These are phyloP conservation scores for Vitellaria paradoxa DNA, from an alignment of 179 eudicot species.

Conservation along the genomic window DNA sequence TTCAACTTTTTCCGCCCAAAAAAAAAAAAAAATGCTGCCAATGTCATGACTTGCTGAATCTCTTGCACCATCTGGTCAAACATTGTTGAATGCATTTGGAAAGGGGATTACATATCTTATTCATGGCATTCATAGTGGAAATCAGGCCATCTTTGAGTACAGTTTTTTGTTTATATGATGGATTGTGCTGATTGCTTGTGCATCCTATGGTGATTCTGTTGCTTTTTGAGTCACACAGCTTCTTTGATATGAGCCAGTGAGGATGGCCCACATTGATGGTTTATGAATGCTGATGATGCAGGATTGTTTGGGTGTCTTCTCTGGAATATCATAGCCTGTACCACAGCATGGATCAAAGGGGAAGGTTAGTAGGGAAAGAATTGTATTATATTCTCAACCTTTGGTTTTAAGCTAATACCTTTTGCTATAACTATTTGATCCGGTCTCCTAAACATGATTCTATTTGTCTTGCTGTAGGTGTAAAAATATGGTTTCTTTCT, in stretches of 20 bases:
- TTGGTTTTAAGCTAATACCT: not conserved
- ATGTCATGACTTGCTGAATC: not conserved
- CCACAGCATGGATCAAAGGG: constrained; percentile 87
- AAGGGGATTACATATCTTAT: not conserved
- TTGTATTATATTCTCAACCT: not conserved
- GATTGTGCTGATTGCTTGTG: not conserved
- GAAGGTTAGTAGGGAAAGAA: constrained; percentile 44
- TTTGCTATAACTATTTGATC: not conserved
- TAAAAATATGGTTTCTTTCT: constrained; percentile 90
- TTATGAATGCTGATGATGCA: constrained; percentile 26
- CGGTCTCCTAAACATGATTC: constrained; percentile 5
- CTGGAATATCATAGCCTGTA: constrained; percentile 84
- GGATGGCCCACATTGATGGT: not conserved
- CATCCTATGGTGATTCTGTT: not conserved
- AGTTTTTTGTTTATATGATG: not conserved
- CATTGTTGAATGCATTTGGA: not conserved
- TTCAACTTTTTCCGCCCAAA: too few relatives aligned
- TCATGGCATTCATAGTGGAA: not conserved
- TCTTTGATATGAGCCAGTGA: not conserved
- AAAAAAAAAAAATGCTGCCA: too few relatives aligned
- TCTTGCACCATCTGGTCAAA: constrained; percentile 3
- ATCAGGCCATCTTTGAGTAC: not conserved
- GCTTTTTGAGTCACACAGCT: not conserved
- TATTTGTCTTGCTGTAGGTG: constrained; percentile 40
- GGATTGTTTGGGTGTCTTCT: constrained; percentile 68